Base-by-base conservation (phyloP, 768 basidiomycete genomes). In the Xanthoconium stramineum region DNA sequence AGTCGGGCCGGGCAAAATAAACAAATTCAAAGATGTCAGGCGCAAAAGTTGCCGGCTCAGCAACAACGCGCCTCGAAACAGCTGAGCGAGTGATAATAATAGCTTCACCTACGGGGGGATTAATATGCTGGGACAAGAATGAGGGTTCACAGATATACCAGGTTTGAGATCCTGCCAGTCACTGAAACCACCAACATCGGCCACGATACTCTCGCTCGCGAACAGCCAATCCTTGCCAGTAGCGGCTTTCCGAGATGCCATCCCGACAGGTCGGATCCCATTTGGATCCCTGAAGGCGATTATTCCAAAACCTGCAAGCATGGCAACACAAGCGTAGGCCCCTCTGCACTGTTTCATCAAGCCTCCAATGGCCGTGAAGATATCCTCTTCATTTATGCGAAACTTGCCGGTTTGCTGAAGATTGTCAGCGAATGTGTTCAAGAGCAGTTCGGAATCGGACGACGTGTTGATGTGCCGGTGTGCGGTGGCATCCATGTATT, bases 1-100 rank as follows among this genome's bases (percentile, higher is more conserved):
- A 97, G 75, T 99, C 97, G 0, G 96, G 97, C 53, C 97, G 86
- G 8, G 97, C 94, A 69, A 99, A 94, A 76, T 99, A 99, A 60
- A 99, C 97, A 65, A 84, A 97, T 80, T 99, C 97, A 69, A 98
- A 99, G 65, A 99, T 97, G 74, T 98, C 97, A 20, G 97, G 97
- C 1, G 96, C 91, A 69, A 98, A 97, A 2, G 81, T 83, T 8
- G 84, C 81, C 8, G 84, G 76, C 17, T 84, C 75, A 11, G 80
- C 81, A 48, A 93, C 86, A 65, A 89, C 83, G 20, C 92, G 84
- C 47, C 91, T 81, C 8, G 85, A 83, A 51, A 98, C 82, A 33
- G 81, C 79, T 50, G 75, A 79, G 48, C 92, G 88, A 8, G 97
- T 99, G 68, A 97, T 91, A 69, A 99, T 98, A 40, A 98, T 77